A percentile compares a stretch with the other conserved stretches of the same genome.
These are phyloP conservation scores for Aotearoamyces nothofagi DNA, from an alignment of 2,329 filamentous ascomycete species.

Conservation along the genomic window DNA sequence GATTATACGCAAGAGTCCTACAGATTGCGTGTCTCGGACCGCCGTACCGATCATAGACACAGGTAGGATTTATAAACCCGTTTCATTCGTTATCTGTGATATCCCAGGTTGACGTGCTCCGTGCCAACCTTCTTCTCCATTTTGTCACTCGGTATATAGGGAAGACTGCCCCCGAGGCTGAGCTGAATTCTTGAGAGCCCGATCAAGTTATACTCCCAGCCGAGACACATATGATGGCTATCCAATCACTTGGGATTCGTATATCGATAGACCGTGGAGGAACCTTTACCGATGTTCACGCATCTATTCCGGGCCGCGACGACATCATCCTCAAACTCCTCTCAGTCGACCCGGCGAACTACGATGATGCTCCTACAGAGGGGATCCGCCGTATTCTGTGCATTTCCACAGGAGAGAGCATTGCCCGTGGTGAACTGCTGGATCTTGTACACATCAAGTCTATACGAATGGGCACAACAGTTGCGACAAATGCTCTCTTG, in stretches of 20 bases:
- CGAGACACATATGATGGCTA: too few species aligned
- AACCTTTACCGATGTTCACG: slow-evolving; percentile 60
- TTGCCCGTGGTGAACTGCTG: slow-evolving; percentile 42
- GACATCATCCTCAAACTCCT: slow-evolving; percentile 61
- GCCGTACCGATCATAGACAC: too few species aligned
- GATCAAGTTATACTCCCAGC: too few species aligned
- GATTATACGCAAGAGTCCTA: too few species aligned
- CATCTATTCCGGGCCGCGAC: slow-evolving; percentile 43
- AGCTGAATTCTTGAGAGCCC: too few species aligned
- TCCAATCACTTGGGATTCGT: neutral
- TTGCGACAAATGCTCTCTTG: slow-evolving; percentile 61
- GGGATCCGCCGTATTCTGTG: slow-evolving; percentile 49
- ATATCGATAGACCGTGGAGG: slow-evolving; percentile 38
- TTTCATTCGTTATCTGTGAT: too few species aligned
- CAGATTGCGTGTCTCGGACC: too few species aligned
- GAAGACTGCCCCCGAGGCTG: too few species aligned
- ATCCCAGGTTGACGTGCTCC: too few species aligned
- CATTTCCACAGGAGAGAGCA: slow-evolving; percentile 39
- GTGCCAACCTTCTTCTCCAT: too few species aligned
- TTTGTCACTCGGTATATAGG: too few species aligned
- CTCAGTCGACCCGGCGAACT: slow-evolving; percentile 58
- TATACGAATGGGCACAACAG: slow-evolving; percentile 63
- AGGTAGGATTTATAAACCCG: too few species aligned
- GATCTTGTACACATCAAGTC: slow-evolving; percentile 50
- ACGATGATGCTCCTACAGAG: slow-evolving; percentile 52